phyloP scores from a whole-genome alignment of 495 filamentous ascomycete genomes.

The Bombardia bombarda region DNA sequence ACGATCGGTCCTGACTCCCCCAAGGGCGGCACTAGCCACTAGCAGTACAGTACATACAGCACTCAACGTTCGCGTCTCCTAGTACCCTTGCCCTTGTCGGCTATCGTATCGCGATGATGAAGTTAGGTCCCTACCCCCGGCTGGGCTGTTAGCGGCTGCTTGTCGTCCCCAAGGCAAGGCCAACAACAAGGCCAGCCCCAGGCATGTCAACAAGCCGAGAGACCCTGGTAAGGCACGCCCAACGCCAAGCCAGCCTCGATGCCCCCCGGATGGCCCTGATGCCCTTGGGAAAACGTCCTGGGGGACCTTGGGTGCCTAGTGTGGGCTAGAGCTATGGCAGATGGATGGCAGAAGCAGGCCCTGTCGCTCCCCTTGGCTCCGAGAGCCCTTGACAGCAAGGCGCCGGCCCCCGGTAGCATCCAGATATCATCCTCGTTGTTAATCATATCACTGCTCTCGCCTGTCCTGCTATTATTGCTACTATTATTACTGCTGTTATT shows the following conservation, averaged over 20 bases:
- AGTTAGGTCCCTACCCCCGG: no score
- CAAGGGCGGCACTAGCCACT: no score
- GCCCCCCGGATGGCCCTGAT: background rate
- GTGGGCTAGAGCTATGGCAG: no score
- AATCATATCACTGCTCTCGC: background rate
- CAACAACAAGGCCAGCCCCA: no score
- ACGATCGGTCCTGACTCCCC: no score
- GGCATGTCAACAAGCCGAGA: constrained; percentile 8
- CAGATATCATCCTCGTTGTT: background rate
- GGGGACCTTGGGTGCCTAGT: no score
- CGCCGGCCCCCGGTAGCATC: background rate
- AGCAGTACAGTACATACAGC: no score
- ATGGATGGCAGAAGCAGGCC: background rate
- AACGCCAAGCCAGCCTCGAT: constrained; percentile 3
- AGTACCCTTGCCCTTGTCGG: no score
- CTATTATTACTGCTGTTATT: background rate
- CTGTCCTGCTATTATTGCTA: background rate
- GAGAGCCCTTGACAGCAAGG: background rate
- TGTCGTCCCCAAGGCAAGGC: no score
- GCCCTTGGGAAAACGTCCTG: no score
- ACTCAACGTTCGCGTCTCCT: no score
- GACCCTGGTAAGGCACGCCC: constrained; percentile 3
- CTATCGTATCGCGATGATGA: no score
- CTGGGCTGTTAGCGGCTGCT: constrained; percentile 6
- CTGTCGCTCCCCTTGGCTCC: background rate